phyloP scores from a whole-genome alignment of 129 eudicot genomes.

The Arctium lappa region DNA sequence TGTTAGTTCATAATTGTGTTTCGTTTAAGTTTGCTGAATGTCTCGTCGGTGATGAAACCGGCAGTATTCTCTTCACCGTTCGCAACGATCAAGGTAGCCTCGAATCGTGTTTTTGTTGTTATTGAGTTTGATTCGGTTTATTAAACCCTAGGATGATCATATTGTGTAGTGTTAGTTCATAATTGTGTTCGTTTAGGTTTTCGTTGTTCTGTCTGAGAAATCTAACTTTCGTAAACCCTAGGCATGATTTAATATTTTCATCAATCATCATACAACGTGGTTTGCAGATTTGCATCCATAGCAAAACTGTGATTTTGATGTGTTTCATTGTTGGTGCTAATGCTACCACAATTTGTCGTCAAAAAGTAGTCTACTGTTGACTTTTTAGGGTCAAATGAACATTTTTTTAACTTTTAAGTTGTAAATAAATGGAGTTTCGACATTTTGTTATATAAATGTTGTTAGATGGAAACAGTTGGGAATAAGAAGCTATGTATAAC shows the following conservation, averaged over 20 bases:
- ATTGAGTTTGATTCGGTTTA: background rate
- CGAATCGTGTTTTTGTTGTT: background rate
- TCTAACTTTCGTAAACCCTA: slow-evolving; percentile 6
- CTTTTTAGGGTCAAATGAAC: background rate
- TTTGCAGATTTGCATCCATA: background rate
- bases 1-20: background rate
- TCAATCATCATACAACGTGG: background rate
- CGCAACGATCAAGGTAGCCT: slow-evolving; percentile 39
- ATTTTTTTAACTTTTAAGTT: background rate
- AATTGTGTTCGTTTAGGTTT: background rate
- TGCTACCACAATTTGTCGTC: background rate
- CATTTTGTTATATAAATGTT: background rate
- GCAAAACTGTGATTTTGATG: background rate
- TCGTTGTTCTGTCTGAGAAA: background rate
- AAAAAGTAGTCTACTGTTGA: background rate
- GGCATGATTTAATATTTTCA: slow-evolving; percentile 5
- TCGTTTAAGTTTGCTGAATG: slow-evolving; percentile 28
- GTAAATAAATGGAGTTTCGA: background rate
- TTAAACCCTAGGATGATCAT: background rate
- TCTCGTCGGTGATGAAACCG: slow-evolving; percentile 40
- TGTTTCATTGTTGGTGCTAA: background rate
- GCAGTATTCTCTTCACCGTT: slow-evolving; percentile 30
- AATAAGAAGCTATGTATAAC: background rate
- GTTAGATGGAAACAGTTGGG: background rate
- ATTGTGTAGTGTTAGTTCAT: background rate